Conservation (phyloP, 768 basidiomycete genomes). For the Pleurotus djamor region DNA sequence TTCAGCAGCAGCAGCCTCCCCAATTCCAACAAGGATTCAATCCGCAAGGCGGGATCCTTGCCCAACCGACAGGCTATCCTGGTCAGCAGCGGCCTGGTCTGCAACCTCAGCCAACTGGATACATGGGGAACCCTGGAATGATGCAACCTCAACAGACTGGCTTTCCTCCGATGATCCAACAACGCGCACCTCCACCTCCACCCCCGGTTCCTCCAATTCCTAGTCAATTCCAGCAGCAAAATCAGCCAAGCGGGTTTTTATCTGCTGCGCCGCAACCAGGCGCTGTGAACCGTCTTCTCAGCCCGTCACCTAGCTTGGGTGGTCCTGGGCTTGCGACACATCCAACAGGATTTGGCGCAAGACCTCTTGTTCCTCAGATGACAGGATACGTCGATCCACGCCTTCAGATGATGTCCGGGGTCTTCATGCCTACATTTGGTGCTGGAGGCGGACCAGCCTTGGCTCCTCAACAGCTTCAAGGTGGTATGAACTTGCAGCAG, state of each 20-base stretch:
- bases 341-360: conserved; percentile 54
- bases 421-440: conserved; percentile 83
- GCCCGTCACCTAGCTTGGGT: conserved; percentile 50
- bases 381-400: conserved; percentile 86
- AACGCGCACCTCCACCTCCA: conserved; percentile 46
- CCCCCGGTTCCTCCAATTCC: conserved; percentile 70
- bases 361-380: conserved; percentile 63
- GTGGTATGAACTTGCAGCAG: conserved; percentile 67
- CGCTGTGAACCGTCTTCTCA: conserved; percentile 49
- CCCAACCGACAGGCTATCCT: conserved; percentile 64
- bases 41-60: conserved; percentile 40
- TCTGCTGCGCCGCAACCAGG: conserved; percentile 33
- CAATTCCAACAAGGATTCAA: conserved; percentile 42
- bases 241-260: conserved; percentile 37
- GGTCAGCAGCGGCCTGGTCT: conserved; percentile 39
- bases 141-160: conserved; percentile 55
- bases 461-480: conserved; percentile 52
- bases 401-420: conserved; percentile 84
- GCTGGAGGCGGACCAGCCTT: conserved; percentile 67
- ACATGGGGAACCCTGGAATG: conserved; percentile 37
- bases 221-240: conserved; percentile 55
- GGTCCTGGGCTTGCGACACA: conserved; percentile 45
- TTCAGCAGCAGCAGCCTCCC: conserved; percentile 33
- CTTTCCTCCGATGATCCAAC: conserved; percentile 41
- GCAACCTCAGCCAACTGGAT: conserved; percentile 62